Conservation (phyloP, 306 rosid genomes). For the Rosa rugosa region DNA sequence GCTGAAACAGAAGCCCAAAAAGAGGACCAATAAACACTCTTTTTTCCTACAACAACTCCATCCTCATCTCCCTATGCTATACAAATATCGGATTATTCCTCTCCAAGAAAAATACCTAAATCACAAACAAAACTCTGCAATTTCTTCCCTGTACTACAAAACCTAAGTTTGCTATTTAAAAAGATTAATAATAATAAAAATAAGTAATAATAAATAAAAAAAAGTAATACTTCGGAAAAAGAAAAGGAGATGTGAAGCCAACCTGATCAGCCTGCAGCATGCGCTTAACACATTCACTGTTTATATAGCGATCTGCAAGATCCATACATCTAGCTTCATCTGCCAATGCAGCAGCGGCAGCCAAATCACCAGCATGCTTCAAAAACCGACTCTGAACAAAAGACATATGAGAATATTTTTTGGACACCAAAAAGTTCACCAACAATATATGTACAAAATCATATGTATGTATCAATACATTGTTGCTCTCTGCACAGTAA, state of each 20-base stretch:
- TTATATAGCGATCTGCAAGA: constrained; percentile 94
- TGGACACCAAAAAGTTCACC: constrained; percentile 1
- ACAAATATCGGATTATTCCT: neutral
- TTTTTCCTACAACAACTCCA: neutral
- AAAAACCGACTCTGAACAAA: constrained; percentile 85
- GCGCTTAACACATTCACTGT: constrained; percentile 96
- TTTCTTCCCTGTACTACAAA: neutral
- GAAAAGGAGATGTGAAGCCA: neutral
- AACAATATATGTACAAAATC: neutral
- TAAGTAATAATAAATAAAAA: neutral
- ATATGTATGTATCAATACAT: neutral
- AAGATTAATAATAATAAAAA: neutral
- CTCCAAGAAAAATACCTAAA: neutral
- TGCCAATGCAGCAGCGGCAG: constrained; percentile 91
- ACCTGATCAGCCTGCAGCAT: constrained; percentile 99
- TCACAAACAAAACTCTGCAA: neutral
- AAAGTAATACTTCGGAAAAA: neutral
- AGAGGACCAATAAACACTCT: neutral
- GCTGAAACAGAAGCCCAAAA: neutral
- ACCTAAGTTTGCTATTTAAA: neutral
- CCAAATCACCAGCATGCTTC: constrained; percentile 96
- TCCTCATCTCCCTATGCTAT: neutral
- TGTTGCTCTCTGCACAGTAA: neutral
- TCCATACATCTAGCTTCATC: constrained; percentile 98
- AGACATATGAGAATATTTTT: constrained; percentile 14